phyloP scores from a whole-genome alignment of 1,284 basidiomycete species.

The Stereum hirsutum region DNA sequence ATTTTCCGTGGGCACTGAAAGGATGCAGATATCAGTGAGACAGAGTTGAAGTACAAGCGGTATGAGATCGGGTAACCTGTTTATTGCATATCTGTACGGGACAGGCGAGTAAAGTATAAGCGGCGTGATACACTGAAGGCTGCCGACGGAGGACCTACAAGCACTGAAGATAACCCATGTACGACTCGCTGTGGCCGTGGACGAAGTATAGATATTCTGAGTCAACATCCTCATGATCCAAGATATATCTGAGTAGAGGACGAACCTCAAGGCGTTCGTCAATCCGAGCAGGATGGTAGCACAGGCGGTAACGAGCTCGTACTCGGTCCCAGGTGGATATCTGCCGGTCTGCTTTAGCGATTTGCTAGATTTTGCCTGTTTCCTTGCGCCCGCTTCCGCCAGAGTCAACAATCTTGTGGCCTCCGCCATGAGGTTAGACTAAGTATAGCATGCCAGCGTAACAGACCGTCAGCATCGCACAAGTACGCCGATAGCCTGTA shows the following conservation, averaged over 20 bases:
- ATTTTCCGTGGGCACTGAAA: conserved; percentile 68
- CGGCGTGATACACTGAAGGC: conserved; percentile 4
- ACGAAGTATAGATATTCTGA: not conserved
- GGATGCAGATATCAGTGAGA: conserved; percentile 10
- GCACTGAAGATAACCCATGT: conserved; percentile 73
- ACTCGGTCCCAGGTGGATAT: conserved; percentile 58
- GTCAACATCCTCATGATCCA: not conserved
- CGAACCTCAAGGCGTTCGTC: conserved; percentile 58
- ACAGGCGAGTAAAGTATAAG: conserved; percentile 2
- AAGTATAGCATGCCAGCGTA: conserved; percentile 1
- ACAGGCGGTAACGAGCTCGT: conserved; percentile 67
- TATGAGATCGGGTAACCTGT: conserved; percentile 32
- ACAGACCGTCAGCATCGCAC: conserved; percentile 1
- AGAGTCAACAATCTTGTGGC: conserved; percentile 43
- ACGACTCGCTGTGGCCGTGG: conserved; percentile 48
- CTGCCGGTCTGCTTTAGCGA: conserved; percentile 25
- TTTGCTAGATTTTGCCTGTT: conserved; percentile 39
- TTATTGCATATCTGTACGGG: conserved; percentile 41
- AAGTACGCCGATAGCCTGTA: not conserved
- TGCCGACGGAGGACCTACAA: conserved; percentile 32
- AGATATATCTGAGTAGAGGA: conserved; percentile 1
- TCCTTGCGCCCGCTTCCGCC: conserved; percentile 54
- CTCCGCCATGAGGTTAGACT: conserved; percentile 46
- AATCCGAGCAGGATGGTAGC: conserved; percentile 59
- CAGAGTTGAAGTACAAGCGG: conserved; percentile 1